Conservation (phyloP, 495 filamentous ascomycete species). For the Xylaria acuta region DNA sequence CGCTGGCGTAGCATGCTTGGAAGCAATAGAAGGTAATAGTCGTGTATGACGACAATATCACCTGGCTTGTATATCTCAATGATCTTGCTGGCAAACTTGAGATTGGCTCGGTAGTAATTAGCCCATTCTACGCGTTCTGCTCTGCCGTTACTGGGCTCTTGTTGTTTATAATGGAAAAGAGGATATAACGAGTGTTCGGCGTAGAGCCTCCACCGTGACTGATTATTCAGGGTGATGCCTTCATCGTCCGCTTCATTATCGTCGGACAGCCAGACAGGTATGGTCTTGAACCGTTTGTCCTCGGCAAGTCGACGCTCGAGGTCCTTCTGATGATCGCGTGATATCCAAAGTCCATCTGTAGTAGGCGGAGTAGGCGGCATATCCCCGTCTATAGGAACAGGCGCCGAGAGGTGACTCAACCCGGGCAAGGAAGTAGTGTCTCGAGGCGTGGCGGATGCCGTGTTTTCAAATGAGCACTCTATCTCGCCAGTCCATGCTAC, state of each 20-base stretch:
- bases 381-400: constrained; percentile 70
- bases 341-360: constrained; percentile 69
- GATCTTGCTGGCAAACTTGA: constrained; percentile 85
- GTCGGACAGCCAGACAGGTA: constrained; percentile 86
- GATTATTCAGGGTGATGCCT: constrained; percentile 72
- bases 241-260: constrained; percentile 68
- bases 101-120: constrained; percentile 87
- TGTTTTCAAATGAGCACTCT: constrained; percentile 54
- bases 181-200: constrained; percentile 89
- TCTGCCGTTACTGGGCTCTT: constrained; percentile 83
- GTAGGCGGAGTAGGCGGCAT: constrained; percentile 60
- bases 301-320: constrained; percentile 73
- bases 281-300: constrained; percentile 66
- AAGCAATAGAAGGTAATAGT: constrained; percentile 87
- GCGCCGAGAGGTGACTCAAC: constrained; percentile 69
- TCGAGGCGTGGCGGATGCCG: constrained; percentile 44
- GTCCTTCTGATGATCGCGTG: constrained; percentile 66
- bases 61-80: constrained; percentile 84
- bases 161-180: constrained; percentile 91
- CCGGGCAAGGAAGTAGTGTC: constrained; percentile 46
- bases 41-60: constrained; percentile 89
- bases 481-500: constrained; percentile 96
- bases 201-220: constrained; percentile 82
- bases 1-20: constrained; percentile 84
- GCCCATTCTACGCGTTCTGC: constrained; percentile 83